Base-by-base conservation (phyloP, 768 basidiomycete genomes). In the Collybiopsis luxurians region DNA sequence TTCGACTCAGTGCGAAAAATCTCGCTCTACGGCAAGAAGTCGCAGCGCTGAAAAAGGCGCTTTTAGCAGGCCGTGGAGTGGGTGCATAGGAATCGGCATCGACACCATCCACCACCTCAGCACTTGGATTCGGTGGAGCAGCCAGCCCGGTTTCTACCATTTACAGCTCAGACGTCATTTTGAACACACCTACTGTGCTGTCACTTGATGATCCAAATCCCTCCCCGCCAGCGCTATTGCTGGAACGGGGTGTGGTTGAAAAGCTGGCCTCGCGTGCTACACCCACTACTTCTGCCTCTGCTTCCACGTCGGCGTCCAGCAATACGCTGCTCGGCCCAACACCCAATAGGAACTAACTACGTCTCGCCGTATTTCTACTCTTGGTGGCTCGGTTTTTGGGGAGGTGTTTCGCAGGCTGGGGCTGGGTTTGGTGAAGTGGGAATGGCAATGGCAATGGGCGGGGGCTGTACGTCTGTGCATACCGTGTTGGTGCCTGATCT, bases 381-480 rank as follows among this genome's bases (percentile, higher is more conserved):
- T n/a, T n/a, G n/a, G n/a, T n/a, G n/a, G n/a, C n/a, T n/a, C n/a
- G n/a, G n/a, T n/a, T n/a, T n/a, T n/a, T n/a, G n/a, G n/a, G n/a
- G n/a, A n/a, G n/a, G n/a, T n/a, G n/a, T n/a, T n/a, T n/a, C n/a
- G n/a, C n/a, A n/a, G n/a, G n/a, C n/a, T n/a, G n/a, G n/a, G n/a
- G n/a, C n/a, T n/a, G n/a, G n/a, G n/a, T n/a, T n/a, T n/a, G n/a
- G n/a, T n/a, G n/a, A n/a, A n/a, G n/a, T n/a, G n/a, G n/a, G n/a
- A n/a, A n/a, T n/a, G n/a, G n/a, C n/a, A n/a, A n/a, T n/a, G n/a
- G n/a, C 57, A 28, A 72, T 75, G 48, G n/a, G 4, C 82, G 86
- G 85, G 55, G 90, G 90, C 1, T 78, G 89, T 62, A 95, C 91
- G 0, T 88, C 89, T 38, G 92, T 94, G 23, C 92, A 95, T 67